Base-by-base conservation (phyloP, 108 stramenopile species). In the Epithemia pelagica region DNA sequence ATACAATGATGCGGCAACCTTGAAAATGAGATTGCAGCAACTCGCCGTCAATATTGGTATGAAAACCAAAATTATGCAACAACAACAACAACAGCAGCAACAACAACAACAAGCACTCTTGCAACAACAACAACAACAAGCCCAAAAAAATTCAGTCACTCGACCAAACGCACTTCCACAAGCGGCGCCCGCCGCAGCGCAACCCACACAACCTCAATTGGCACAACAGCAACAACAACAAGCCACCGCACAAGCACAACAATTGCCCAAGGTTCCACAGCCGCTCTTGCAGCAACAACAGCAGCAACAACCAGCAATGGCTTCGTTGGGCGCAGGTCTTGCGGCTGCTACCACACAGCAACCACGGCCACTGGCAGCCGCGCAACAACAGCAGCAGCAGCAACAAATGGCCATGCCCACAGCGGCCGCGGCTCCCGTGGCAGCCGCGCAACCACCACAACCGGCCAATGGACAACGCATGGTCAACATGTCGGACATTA, bases 11-110 rank as follows among this genome's bases (percentile, higher is more conserved):
- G 78, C 78, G 25, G 66, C 61, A 23, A 96, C 95, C n/a, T 70
- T 98, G 46, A 98, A 98, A 72, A 84, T 90, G 67, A 77, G 97
- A 10, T 76, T 98, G 68, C 97, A 98, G 65, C 84, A 90, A 58
- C 73, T 98, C 22, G 97, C 97, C 1, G 88, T 94, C 67, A 88
- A 80, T 66, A 95, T 96, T 70, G 95, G 96, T 10, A 86, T 86
- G 80, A 94, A 89, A 58, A 87, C 90, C 28, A 88, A 87, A 68
- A 65, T 74, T 54, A 76, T 86, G 68, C 84, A 85, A 60, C 84
- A 85, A 61, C 84, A 83, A 62, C 81, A 72, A 56, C 64, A 66
- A 18, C 56, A 59, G 52, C 29, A 56, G 51, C 68, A 67, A 22
- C 74, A 74, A 54, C 72, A 73, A 37, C 22, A 46, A 1, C 37